Base-by-base conservation (phyloP, 495 filamentous ascomycete genomes). In the Sordaria brevicollis region DNA sequence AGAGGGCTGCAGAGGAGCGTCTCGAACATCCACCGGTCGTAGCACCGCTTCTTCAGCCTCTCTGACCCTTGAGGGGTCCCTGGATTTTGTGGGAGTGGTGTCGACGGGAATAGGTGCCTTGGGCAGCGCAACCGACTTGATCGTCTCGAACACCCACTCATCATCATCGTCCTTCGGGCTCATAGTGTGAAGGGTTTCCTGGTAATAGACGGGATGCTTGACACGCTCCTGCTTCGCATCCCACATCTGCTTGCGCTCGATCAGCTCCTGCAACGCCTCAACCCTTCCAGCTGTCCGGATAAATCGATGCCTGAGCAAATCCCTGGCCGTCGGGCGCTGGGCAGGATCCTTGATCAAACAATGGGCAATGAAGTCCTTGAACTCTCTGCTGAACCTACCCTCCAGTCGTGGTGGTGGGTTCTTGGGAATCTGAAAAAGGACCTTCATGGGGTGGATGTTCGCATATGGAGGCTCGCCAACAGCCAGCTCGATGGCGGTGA, bases 111-210 rank as follows among this genome's bases (percentile, higher is more conserved):
- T 80, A 7, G 81, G 78, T 57, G 76, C 71, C 71, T 78, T 84
- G 57, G 76, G 79, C 33, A 76, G 79, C 57, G 71, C 74, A 7
- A 84, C 79, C 3, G 84, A 90, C 77, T 91, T 94, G 73, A 99
- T 88, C 0, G 95, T 99, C 74, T 97, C 95, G 76, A 99, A 99
- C n/a, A 97, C 90, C 95, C 95, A 99, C 67, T 92, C 92, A 73
- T 97, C 93, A 19, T 90, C 84, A 21, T 93, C 90, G 21, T 87
- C 83, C 76, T 84, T 89, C 68, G 83, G 85, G 67, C 84, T 88
- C 76, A 92, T 83, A n/a, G 89, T 90, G 73, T 90, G 89, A 81
- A 96, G 82, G 31, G 92, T 96, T 83, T 97, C 94, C 71, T 96
- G 93, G 79, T 97, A 97, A 76, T 91, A 94, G 71, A 89, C 88